These are phyloP conservation scores for Vigna mungo DNA, from an alignment of 306 rosid species.

Conservation along the genomic window DNA sequence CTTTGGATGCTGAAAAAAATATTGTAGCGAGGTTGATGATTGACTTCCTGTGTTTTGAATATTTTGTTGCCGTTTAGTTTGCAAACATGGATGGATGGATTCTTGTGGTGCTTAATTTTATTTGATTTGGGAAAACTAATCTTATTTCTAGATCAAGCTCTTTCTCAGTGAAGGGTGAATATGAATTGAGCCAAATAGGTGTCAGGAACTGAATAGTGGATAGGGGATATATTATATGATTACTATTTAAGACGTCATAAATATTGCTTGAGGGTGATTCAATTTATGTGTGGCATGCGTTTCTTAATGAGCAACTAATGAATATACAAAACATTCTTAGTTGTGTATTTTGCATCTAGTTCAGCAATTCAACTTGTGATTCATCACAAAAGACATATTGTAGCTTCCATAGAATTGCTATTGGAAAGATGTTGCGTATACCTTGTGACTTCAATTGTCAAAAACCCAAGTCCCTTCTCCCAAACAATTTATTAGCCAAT, in stretches of 20 bases:
- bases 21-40: slow-evolving; percentile 28
- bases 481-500: no score
- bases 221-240: background rate
- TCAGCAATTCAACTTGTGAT: background rate
- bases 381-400: background rate
- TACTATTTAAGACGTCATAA: background rate
- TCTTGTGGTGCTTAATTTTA: background rate
- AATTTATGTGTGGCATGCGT: background rate
- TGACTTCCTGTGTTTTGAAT: slow-evolving; percentile 24
- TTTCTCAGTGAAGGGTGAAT: background rate
- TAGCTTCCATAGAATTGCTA: slow-evolving; percentile 7
- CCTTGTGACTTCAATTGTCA: no score
- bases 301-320: slow-evolving; percentile 4
- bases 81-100: slow-evolving; percentile 7
- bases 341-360: background rate
- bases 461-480: no score
- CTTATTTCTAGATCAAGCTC: background rate
- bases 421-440: slow-evolving; percentile 2
- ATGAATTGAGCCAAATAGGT: background rate
- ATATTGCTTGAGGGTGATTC: slow-evolving; percentile 10
- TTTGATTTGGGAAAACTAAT: background rate
- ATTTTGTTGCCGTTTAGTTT: slow-evolving; percentile 7
- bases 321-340: background rate
- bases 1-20: background rate
- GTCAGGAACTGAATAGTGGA: background rate